Evolutionary conservation across 1,139 yeast genomes (phyloP).

Genomic region (Sugiyamaella grinbergsii): DNA sequence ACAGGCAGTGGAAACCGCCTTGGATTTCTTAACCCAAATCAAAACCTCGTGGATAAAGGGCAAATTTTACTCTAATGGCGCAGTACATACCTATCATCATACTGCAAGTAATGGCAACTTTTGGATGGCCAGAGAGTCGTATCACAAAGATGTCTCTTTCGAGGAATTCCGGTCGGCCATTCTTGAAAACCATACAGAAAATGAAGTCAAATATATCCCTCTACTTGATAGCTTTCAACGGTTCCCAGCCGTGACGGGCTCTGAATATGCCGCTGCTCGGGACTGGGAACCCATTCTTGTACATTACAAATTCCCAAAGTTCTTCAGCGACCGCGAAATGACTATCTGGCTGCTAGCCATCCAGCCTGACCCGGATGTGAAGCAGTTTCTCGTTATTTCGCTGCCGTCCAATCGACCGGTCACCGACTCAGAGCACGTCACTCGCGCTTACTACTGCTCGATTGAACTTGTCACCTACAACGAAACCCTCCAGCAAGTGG

Average conservation of each 20-base stretch:
- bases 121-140: constrained; percentile 52
- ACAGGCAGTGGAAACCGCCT: constrained; percentile 32
- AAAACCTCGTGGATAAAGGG: constrained; percentile 33
- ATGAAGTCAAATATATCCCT: constrained; percentile 42
- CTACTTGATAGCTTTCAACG: constrained; percentile 18
- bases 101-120: constrained; percentile 44
- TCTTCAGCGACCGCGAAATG: constrained; percentile 55
- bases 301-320: constrained; percentile 54
- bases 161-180: constrained; percentile 38
- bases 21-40: constrained; percentile 30
- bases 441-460: constrained; percentile 52
- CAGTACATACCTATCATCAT: constrained; percentile 45
- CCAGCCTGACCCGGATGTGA: constrained; percentile 39
- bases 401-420: constrained; percentile 46
- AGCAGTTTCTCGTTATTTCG: constrained; percentile 55
- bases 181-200: constrained; percentile 42
- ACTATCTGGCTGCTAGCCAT: constrained; percentile 57
- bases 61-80: constrained; percentile 27
- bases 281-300: constrained; percentile 43
- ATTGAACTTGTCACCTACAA: constrained; percentile 54
- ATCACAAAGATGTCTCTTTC: constrained; percentile 43
- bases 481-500: constrained; percentile 47
- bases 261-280: constrained; percentile 23
- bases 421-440: constrained; percentile 31
- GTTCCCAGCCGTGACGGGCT: constrained; percentile 28